Evolutionary conservation across 805 yeast genomes (phyloP).

Genomic region (Novakomyces olei): DNA sequence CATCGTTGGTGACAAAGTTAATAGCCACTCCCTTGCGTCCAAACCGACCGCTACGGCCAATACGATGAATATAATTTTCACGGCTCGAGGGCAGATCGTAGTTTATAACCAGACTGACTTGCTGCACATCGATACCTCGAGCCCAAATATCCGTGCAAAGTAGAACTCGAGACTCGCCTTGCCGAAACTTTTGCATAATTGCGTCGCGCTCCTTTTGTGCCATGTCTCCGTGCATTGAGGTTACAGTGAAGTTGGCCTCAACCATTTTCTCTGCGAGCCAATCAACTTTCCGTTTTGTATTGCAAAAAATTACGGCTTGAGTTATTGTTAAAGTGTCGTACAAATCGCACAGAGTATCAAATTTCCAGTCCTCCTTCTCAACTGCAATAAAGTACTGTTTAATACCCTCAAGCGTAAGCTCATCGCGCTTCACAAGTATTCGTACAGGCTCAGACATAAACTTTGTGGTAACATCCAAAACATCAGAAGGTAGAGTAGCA

Average conservation of each 20-base stretch:
- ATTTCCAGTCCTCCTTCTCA: slow-evolving; percentile 83
- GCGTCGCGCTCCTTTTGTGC: slow-evolving; percentile 81
- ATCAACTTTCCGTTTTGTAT: slow-evolving; percentile 86
- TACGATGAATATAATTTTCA: slow-evolving; percentile 91
- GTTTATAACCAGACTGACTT: slow-evolving; percentile 83
- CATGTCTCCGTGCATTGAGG: slow-evolving; percentile 92
- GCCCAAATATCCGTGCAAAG: slow-evolving; percentile 92
- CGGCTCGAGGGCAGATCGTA: slow-evolving; percentile 77
- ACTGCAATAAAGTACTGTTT: slow-evolving; percentile 81
- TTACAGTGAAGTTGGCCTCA: slow-evolving; percentile 69
- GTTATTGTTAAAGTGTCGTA: slow-evolving; percentile 90
- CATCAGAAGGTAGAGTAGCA: slow-evolving; percentile 89
- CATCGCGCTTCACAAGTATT: slow-evolving; percentile 86
- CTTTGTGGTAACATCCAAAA: slow-evolving; percentile 70
- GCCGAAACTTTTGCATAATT: slow-evolving; percentile 88
- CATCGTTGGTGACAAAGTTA: slow-evolving; percentile 71
- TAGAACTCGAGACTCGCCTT: slow-evolving; percentile 79
- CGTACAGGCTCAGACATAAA: slow-evolving; percentile 90
- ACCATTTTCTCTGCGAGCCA: slow-evolving; percentile 54
- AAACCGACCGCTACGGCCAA: slow-evolving; percentile 96
- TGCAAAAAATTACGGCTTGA: slow-evolving; percentile 94
- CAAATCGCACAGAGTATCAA: slow-evolving; percentile 80
- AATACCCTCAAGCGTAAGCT: slow-evolving; percentile 85
- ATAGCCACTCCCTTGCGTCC: slow-evolving; percentile 98
- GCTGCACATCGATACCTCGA: slow-evolving; percentile 95